Percentiles rank a stretch among this genome's conserved stretches.
These are phyloP conservation scores for Monilinia fructigena DNA, from an alignment of 2,329 filamentous ascomycete species.

Conservation along the genomic window DNA sequence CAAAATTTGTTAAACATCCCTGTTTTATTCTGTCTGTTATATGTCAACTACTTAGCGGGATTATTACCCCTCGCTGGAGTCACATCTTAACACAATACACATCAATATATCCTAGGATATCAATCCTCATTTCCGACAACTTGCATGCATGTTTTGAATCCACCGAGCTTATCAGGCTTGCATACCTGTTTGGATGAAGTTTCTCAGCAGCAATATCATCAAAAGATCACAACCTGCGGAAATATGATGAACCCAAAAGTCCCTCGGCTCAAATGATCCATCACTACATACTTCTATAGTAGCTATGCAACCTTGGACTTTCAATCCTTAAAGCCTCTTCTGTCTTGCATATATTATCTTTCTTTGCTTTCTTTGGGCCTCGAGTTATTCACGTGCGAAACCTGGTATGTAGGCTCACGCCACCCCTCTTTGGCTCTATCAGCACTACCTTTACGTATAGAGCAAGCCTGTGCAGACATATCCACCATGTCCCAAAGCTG, in stretches of 20 bases:
- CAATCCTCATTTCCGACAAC: conserved; percentile 7
- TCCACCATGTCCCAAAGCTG: no score
- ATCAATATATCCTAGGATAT: conserved; percentile 9
- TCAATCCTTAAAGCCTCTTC: not conserved
- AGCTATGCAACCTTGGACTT: not conserved
- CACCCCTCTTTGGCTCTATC: not conserved
- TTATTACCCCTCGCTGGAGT: not conserved
- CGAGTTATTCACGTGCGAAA: not conserved
- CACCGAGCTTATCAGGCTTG: not conserved
- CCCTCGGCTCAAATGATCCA: not conserved
- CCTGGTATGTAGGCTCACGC: not conserved
- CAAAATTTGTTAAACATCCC: not conserved
- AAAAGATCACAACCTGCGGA: not conserved
- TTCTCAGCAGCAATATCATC: not conserved
- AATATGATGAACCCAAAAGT: not conserved
- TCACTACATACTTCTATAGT: not conserved
- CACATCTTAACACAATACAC: not conserved
- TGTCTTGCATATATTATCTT: not conserved
- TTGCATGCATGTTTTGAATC: not conserved
- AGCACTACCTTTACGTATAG: not conserved
- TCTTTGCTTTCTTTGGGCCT: no score
- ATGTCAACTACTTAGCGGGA: not conserved
- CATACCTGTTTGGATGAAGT: not conserved
- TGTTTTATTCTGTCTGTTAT: not conserved
- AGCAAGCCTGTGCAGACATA: not conserved